Conservation (phyloP, 1,284 basidiomycete genomes). For the Entoloma clypeatum region DNA sequence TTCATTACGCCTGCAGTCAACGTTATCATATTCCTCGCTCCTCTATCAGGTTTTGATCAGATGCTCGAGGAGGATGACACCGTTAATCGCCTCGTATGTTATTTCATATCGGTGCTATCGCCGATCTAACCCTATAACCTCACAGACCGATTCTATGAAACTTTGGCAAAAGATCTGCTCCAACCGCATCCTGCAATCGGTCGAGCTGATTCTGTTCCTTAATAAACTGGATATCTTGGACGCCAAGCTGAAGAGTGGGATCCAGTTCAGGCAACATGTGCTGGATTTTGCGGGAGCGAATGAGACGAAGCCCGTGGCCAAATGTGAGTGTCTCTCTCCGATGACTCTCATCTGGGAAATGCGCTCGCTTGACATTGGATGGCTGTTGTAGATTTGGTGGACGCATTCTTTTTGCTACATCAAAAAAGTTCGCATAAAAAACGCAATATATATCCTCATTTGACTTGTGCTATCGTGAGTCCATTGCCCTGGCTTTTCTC, state of each 20-base stretch:
- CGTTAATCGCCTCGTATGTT: conserved; percentile 53
- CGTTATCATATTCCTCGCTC: conserved; percentile 62
- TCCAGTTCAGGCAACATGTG: conserved; percentile 52
- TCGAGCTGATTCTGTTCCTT: conserved; percentile 57
- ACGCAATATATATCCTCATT: conserved; percentile 46
- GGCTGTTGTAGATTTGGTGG: conserved; percentile 39
- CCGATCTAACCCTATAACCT: conserved; percentile 1
- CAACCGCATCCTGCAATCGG: conserved; percentile 48
- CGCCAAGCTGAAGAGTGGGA: conserved; percentile 47
- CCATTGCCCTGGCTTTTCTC: background rate
- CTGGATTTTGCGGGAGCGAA: conserved; percentile 50
- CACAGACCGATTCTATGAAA: conserved; percentile 52
- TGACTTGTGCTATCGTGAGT: conserved; percentile 54
- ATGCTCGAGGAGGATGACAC: conserved; percentile 53
- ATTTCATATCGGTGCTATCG: background rate
- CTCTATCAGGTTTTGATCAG: conserved; percentile 64
- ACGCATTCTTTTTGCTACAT: conserved; percentile 49
- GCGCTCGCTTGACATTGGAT: background rate
- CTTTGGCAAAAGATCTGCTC: conserved; percentile 60
- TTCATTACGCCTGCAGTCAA: conserved; percentile 37
- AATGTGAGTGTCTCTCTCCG: conserved; percentile 39
- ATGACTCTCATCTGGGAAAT: background rate
- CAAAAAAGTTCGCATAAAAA: conserved; percentile 43
- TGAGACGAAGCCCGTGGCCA: conserved; percentile 45
- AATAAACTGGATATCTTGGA: conserved; percentile 63